Base-by-base conservation (phyloP, 805 yeast species). In the Lipomyces orientalis region DNA sequence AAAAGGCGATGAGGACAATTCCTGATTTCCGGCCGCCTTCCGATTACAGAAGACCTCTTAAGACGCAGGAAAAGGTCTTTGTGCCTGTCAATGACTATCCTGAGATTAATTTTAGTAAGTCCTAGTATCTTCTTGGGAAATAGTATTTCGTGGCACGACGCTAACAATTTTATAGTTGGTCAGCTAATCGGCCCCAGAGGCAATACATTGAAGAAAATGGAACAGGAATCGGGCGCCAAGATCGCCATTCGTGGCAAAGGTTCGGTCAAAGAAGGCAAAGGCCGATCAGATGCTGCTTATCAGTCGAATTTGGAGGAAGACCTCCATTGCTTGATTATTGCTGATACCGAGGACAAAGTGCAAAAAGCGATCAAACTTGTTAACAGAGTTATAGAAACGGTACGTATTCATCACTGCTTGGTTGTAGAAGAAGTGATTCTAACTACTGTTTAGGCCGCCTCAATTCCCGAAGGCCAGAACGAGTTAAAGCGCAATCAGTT, bases 181-280 rank as follows among this genome's bases (percentile, higher is more conserved):
- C 82, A 90, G 62, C 79, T 95, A 25, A 79, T 95, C 60, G 99
- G 99, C 0, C 99, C 99, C 39, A 88, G 99, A 81, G 99, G 98
- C 31, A 89, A 90, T 73, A 94, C 97, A 0, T 79, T 94, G 73
- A 86, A 90, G 68, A 86, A 87, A 73, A 80, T 96, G 78, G 97
- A 94, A 76, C 88, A 86, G 35, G 88, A 89, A 60, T 89, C 97
- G 52, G 97, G 97, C 0, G 97, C 98, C 19, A 86, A 85, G 71
- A 89, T 95, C 67, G 96, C 93, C 2, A 90, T 95, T 60, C 83
- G 99, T 73, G 99, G 99, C 34, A 88, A 90, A 73, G 99, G 99
- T 0, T 93, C 98, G 0, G 97, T 93, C 22, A 94, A 94, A 75
- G 97, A 91, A 75, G 98, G 98, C 39, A 90, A 88, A 76, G 85